Base-by-base conservation (phyloP, 179 eudicot species). In the Sideroxylon spinosum region DNA sequence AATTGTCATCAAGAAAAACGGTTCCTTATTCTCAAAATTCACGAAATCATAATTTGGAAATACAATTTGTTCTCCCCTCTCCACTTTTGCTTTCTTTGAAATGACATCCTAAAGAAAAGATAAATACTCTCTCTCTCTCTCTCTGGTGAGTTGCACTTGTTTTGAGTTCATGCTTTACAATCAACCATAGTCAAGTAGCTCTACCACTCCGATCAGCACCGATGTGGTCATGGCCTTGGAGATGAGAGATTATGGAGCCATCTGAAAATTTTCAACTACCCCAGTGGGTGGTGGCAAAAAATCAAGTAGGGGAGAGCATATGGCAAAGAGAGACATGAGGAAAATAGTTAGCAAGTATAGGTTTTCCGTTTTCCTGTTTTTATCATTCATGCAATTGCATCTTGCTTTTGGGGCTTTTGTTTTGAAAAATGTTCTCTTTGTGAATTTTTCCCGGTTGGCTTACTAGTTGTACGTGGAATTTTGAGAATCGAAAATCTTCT, bases 291-390 rank as follows among this genome's bases (percentile, higher is more conserved):
- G 37, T 3, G 79, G 37, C 11, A 71, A 53, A 46, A 75, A 71
- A 49, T 55, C 65, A 55, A 44, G 64, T 32, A 74, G 37, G 2
- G 37, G 17, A 59, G 78, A 62, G 76, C 73, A 71, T 20, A 48
- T 7, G 48, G 32, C 48, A 16, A 79, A 81, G 75, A 83, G 81
- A 68, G 90, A 89, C 81, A 89, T 87, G 60, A 86, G 81, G 60
- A 73, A 37, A 23, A 89, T 87, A 11, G 92, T 90, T 10, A 81
- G 90, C 80, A 80, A 79, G 92, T 89, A 81, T 16, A 55, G 1
- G 19, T 13, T 23, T 11, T 37, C 44, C 5, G 44, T 66, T 66
- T 29, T 23, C n/a, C 20, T 12, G 5, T 25, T 46, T 17, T 48
- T 19, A 11, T 50, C 1, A 44, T 71, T 60, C 26, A 13, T 61